These are phyloP conservation scores for Cornus controversa DNA, from an alignment of 148 eudicot species.

Conservation along the genomic window DNA sequence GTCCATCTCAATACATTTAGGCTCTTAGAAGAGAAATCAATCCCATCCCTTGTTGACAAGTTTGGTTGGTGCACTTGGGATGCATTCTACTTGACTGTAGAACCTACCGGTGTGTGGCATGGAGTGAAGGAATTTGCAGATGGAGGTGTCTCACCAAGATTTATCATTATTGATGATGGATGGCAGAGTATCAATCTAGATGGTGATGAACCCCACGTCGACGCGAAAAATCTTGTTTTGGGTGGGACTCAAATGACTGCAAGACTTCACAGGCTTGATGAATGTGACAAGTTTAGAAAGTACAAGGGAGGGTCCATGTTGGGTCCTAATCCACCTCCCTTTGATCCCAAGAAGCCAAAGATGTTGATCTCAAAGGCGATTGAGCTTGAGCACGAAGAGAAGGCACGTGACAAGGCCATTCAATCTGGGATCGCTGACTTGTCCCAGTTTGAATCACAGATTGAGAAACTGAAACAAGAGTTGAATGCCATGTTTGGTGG, in stretches of 20 bases:
- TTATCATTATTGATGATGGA: conserved; percentile 67
- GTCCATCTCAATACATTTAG: conserved; percentile 63
- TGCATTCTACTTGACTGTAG: conserved; percentile 60
- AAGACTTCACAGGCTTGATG: conserved; percentile 54
- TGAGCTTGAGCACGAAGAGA: conserved; percentile 52
- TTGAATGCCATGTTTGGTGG: conserved; percentile 35
- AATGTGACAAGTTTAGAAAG: conserved; percentile 52
- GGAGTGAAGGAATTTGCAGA: conserved; percentile 49
- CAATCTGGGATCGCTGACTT: conserved; percentile 29
- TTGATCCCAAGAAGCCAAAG: conserved; percentile 53
- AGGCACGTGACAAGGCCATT: conserved; percentile 36
- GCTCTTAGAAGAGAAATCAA: conserved; percentile 60
- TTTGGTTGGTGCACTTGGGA: conserved; percentile 89
- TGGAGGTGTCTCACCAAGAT: conserved; percentile 47
- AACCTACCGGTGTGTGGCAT: conserved; percentile 55
- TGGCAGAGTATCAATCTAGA: conserved; percentile 64
- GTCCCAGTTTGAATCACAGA: conserved; percentile 22
- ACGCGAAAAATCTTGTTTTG: conserved; percentile 41
- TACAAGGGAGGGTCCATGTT: conserved; percentile 45
- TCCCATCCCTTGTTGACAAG: conserved; percentile 42
- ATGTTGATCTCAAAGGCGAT: conserved; percentile 51
- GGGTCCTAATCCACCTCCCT: conserved; percentile 37
- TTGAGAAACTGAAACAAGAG: conserved; percentile 39
- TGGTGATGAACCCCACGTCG: conserved; percentile 34
- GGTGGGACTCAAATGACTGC: conserved; percentile 75